These are phyloP conservation scores for Oehlia diaphana DNA, from an alignment of 192 early-diverging fungal species.

Conservation along the genomic window DNA sequence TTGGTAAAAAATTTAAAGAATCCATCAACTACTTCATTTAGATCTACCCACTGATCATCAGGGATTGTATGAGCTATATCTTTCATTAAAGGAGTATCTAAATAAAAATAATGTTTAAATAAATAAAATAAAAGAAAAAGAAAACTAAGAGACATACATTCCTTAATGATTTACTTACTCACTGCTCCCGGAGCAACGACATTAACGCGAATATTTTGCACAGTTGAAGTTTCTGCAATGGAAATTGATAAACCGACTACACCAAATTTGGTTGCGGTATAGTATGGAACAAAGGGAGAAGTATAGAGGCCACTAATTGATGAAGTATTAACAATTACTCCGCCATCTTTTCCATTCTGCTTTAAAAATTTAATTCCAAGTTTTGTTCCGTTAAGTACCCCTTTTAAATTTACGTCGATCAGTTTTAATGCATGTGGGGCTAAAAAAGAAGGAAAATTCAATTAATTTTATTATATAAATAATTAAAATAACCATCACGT, in stretches of 20 bases:
- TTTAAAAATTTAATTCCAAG: constrained; percentile 61
- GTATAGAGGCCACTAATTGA: constrained; percentile 70
- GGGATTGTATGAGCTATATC: not conserved
- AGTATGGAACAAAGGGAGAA: constrained; percentile 58
- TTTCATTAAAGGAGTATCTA: not conserved
- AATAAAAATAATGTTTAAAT: not conserved
- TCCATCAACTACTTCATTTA: not conserved
- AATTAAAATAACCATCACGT: not conserved
- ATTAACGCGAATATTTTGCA: not conserved
- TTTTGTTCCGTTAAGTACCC: constrained; percentile 71
- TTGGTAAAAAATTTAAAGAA: not conserved
- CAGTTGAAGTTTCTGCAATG: not conserved
- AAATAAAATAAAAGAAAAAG: too few relatives aligned
- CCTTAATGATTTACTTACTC: not conserved
- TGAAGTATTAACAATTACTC: constrained; percentile 75
- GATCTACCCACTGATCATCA: not conserved
- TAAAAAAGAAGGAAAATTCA: not conserved
- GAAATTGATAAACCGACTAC: not conserved
- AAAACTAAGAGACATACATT: not conserved
- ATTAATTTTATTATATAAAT: not conserved
- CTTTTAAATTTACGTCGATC: constrained; percentile 72
- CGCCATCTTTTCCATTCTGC: constrained; percentile 42
- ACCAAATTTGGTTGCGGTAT: constrained; percentile 28
- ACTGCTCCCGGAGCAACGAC: not conserved
- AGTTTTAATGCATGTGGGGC: constrained; percentile 61